Conservation (phyloP, 2,329 filamentous ascomycete species). For the Alternaria novae-zelandiae region DNA sequence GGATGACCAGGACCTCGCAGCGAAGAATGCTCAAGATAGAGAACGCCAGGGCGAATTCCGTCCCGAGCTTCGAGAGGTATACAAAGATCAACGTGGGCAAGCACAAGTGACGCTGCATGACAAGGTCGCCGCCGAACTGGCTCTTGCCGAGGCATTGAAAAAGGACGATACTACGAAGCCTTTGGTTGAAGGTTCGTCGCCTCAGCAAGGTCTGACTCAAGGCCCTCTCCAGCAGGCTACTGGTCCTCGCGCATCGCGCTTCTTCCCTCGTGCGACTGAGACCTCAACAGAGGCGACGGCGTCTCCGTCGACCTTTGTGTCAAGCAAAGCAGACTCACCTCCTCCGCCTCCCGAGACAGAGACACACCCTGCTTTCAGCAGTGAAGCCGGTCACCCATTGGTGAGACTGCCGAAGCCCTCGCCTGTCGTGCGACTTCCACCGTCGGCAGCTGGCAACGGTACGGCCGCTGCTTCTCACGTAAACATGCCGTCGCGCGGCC, state of each 20-base stretch:
- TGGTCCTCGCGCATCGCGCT: constrained; percentile 44
- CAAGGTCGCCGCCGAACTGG: constrained; percentile 26
- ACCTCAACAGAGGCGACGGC: constrained; percentile 28
- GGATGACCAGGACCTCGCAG: constrained; percentile 34
- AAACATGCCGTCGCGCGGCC: constrained; percentile 45
- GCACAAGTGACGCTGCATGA: constrained; percentile 38
- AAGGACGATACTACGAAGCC: constrained; percentile 38
- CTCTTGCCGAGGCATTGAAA: constrained; percentile 20
- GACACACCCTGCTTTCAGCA: constrained; percentile 75
- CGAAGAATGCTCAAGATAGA: constrained; percentile 35
- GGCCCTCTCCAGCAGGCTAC: constrained; percentile 32
- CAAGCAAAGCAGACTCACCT: constrained; percentile 39
- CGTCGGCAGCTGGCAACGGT: constrained; percentile 53
- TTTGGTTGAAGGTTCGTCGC: constrained; percentile 27
- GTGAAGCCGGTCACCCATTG: constrained; percentile 68
- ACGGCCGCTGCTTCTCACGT: constrained; percentile 46
- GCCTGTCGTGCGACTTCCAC: constrained; percentile 83
- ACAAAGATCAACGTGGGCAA: constrained; percentile 39
- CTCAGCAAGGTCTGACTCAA: constrained; percentile 30
- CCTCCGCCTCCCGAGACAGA: constrained; percentile 72
- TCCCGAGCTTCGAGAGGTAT: constrained; percentile 43
- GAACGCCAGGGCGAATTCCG: constrained; percentile 40
- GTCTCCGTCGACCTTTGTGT: constrained; percentile 22
- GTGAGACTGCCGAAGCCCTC: constrained; percentile 73
- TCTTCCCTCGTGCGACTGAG: constrained; percentile 45